Conservation (phyloP, 805 yeast species). For the Debaryomyces hansenii region DNA sequence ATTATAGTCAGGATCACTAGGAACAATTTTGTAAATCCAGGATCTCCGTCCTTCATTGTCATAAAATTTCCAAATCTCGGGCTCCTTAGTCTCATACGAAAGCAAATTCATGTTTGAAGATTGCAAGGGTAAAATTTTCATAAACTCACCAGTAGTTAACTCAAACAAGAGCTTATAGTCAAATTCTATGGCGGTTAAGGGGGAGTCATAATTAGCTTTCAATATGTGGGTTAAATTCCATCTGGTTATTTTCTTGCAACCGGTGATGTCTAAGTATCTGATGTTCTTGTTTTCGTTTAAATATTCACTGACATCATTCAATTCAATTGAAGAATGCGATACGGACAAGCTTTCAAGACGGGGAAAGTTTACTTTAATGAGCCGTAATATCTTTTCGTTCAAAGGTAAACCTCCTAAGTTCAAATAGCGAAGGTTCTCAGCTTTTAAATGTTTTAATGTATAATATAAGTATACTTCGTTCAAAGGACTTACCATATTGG, state of each 20-base stretch:
- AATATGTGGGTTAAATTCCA: constrained; percentile 47
- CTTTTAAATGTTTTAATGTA: constrained; percentile 44
- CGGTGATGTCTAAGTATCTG: constrained; percentile 64
- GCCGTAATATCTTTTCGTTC: constrained; percentile 33
- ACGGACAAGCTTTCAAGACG: constrained; percentile 43
- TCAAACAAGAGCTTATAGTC: constrained; percentile 57
- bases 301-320: constrained; percentile 37
- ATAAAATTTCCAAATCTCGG: constrained; percentile 49
- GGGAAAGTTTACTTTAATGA: constrained; percentile 41
- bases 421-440: constrained; percentile 47
- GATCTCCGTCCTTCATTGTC: constrained; percentile 75
- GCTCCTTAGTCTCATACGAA: constrained; percentile 16
- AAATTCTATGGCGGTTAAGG: constrained; percentile 63
- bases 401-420: constrained; percentile 70
- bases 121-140: constrained; percentile 29
- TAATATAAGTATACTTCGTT: constrained; percentile 48
- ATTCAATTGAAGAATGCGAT: constrained; percentile 36
- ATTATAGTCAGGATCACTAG: constrained; percentile 31
- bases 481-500: constrained; percentile 61
- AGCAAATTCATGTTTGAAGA: constrained; percentile 17
- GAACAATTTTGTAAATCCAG: constrained; percentile 63
- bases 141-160: constrained; percentile 38
- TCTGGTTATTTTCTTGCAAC: constrained; percentile 56
- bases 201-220: constrained; percentile 23
- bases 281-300: constrained; percentile 34